Evolutionary conservation across 2,329 filamentous ascomycete species (phyloP).

Genomic region (Alternaria rosae): DNA sequence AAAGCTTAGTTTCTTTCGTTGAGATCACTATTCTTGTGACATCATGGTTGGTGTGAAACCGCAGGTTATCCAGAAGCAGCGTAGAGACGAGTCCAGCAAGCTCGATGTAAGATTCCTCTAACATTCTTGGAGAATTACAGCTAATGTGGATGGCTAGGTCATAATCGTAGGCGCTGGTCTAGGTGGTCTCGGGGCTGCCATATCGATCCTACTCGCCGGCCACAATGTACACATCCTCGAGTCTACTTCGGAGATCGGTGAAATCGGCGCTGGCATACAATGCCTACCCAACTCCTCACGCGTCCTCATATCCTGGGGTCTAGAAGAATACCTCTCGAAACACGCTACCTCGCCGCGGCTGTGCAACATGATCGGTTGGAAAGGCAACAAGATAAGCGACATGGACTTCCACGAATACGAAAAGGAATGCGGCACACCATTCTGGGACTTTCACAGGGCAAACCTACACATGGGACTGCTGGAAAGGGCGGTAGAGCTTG

Average conservation of each 20-base stretch:
- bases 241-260: slow-evolving; percentile 55
- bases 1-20: neutral
- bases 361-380: slow-evolving; percentile 62
- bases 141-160: slow-evolving; percentile 35
- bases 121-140: neutral
- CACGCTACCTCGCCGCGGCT: slow-evolving; percentile 53
- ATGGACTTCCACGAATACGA: slow-evolving; percentile 58
- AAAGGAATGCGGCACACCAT: slow-evolving; percentile 52
- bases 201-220: slow-evolving; percentile 55
- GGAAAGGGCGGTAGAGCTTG: slow-evolving; percentile 57
- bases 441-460: slow-evolving; percentile 64
- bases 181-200: slow-evolving; percentile 62
- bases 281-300: slow-evolving; percentile 58
- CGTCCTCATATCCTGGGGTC: slow-evolving; percentile 59
- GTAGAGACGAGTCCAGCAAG: slow-evolving; percentile 31
- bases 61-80: slow-evolving; percentile 34
- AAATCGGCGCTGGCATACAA: slow-evolving; percentile 62
- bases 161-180: slow-evolving; percentile 65
- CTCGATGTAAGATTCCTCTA: slow-evolving; percentile 32
- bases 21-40: slow-evolving; percentile 17
- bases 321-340: slow-evolving; percentile 53
- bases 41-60: slow-evolving; percentile 39
- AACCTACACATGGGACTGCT: slow-evolving; percentile 60
- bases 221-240: slow-evolving; percentile 60
- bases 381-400: slow-evolving; percentile 57